A percentile compares a stretch with the other conserved stretches of the same genome.
Evolutionary conservation across 108 stramenopile species (phyloP).

Genomic region (Skeletonema costatum): DNA sequence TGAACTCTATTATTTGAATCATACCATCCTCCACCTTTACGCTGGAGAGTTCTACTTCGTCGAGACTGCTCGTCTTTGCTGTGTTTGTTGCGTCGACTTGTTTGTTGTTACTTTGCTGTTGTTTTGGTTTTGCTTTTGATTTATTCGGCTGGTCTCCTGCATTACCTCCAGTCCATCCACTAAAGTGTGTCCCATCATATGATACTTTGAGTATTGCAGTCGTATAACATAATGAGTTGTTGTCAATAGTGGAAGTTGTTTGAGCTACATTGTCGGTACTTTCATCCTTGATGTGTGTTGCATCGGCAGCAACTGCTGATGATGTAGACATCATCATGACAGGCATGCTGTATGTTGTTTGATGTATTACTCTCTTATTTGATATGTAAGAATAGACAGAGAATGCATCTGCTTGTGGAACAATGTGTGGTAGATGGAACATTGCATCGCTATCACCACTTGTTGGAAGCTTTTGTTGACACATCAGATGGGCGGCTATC

Average conservation of each 20-base stretch:
- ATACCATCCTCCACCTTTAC: slow-evolving; percentile 47
- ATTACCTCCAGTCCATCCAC: slow-evolving; percentile 76
- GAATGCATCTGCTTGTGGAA: not conserved
- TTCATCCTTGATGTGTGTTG: not conserved
- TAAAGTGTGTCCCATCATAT: slow-evolving; percentile 75
- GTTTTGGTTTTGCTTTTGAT: slow-evolving; percentile 10
- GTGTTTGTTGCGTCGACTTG: not conserved
- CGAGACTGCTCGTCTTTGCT: slow-evolving; percentile 28
- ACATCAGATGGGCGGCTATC: not conserved
- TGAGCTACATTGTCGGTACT: not conserved
- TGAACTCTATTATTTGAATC: slow-evolving; percentile 6
- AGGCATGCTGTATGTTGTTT: not conserved
- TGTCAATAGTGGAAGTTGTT: not conserved
- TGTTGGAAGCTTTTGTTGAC: not conserved
- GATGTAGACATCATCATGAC: not conserved
- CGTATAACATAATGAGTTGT: slow-evolving; percentile 16
- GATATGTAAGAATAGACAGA: not conserved
- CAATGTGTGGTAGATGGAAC: not conserved
- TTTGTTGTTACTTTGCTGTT: slow-evolving; percentile 12
- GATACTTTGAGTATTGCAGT: slow-evolving; percentile 66
- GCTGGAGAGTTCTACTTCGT: slow-evolving; percentile 44
- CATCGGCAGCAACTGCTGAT: not conserved
- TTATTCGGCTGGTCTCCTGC: not conserved
- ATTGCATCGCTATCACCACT: not conserved
- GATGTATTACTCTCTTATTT: not conserved